phyloP scores from a whole-genome alignment of 2,329 filamentous ascomycete species.

The Alternaria viburni region DNA sequence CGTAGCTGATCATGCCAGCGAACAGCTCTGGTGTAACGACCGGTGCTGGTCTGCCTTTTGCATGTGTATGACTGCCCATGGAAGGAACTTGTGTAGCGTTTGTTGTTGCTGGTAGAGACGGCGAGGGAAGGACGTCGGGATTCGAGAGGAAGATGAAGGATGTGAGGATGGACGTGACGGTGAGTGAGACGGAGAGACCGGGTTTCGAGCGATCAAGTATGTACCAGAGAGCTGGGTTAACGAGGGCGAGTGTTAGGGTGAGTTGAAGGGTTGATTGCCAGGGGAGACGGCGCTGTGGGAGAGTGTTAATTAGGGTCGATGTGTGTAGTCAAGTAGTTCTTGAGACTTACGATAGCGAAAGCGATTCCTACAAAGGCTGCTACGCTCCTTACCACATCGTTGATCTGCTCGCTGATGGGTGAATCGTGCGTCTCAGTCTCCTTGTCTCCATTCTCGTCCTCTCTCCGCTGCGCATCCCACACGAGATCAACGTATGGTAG shows the following conservation, averaged over 20 bases:
- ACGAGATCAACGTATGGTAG: constrained; percentile 84
- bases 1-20: constrained; percentile 65
- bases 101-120: constrained; percentile 25
- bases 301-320: constrained; percentile 6
- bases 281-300: constrained; percentile 77
- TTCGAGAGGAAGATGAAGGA: constrained; percentile 75
- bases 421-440: constrained; percentile 45
- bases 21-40: constrained; percentile 37
- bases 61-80: constrained; percentile 4
- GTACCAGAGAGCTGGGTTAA: constrained; percentile 95
- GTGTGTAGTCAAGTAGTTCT: not conserved
- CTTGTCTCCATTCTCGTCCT: constrained; percentile 15
- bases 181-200: constrained; percentile 79
- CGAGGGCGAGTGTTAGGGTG: constrained; percentile 84
- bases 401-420: constrained; percentile 71
- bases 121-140: constrained; percentile 74
- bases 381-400: constrained; percentile 71
- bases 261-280: constrained; percentile 97
- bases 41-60: not conserved
- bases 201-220: constrained; percentile 88
- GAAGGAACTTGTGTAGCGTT: constrained; percentile 33
- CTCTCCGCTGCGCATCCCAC: constrained; percentile 64
- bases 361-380: constrained; percentile 76
- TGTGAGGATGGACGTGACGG: constrained; percentile 77
- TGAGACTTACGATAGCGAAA: constrained; percentile 76